A percentile compares a stretch with the other conserved stretches of the same genome.
These are phyloP conservation scores for Pichia sp. DNA, from an alignment of 1,139 yeast genomes.

Conservation along the genomic window DNA sequence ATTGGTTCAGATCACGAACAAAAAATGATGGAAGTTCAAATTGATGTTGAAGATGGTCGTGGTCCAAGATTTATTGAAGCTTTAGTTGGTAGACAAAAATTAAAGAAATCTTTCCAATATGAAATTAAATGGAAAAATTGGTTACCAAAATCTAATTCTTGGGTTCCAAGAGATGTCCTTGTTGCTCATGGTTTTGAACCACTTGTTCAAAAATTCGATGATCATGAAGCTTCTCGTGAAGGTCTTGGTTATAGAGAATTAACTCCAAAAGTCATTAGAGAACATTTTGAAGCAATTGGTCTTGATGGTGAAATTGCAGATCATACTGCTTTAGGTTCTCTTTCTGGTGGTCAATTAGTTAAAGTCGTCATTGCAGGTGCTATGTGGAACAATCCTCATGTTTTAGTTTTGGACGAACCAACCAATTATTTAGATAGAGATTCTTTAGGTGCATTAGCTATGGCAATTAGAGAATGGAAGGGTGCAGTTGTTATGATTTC, in stretches of 20 bases:
- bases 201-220: conserved; percentile 90
- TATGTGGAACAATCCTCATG: conserved; percentile 99
- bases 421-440: conserved; percentile 97
- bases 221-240: conserved; percentile 97
- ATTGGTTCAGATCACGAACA: conserved; percentile 71
- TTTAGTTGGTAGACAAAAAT: conserved; percentile 92
- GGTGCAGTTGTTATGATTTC: conserved; percentile 99
- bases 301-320: conserved; percentile 97
- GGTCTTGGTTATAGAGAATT: conserved; percentile 96
- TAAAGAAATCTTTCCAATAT: conserved; percentile 93
- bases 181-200: conserved; percentile 80
- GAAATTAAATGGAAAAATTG: conserved; percentile 92
- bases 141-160: conserved; percentile 89
- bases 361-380: conserved; percentile 99
- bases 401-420: conserved; percentile 95
- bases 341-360: conserved; percentile 97
- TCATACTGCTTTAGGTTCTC: conserved; percentile 93
- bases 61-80: conserved; percentile 89
- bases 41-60: conserved; percentile 81
- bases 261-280: conserved; percentile 84
- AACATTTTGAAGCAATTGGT: conserved; percentile 96
- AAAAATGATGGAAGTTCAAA: conserved; percentile 68
- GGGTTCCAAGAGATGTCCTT: conserved; percentile 82
- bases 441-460: conserved; percentile 93
- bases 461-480: conserved; percentile 95